Evolutionary conservation across 2,329 filamentous ascomycete species (phyloP).

Genomic region (Chaetomium globosum): DNA sequence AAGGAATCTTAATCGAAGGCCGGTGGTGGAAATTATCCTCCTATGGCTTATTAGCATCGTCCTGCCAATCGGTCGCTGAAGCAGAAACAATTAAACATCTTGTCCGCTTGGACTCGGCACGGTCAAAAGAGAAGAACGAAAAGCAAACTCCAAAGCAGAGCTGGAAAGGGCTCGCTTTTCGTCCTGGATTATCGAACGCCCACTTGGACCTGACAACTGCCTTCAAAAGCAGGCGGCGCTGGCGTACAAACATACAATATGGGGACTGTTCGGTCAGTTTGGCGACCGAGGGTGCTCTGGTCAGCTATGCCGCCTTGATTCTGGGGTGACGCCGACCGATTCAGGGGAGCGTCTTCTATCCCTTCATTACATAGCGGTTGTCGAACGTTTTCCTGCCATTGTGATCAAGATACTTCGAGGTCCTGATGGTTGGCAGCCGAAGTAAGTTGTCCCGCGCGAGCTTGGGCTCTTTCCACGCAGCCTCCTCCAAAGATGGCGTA

Average conservation of each 20-base stretch:
- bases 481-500: neutral
- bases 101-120: slow-evolving; percentile 4
- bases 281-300: neutral
- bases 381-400: slow-evolving; percentile 4
- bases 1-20: slow-evolving; percentile 80
- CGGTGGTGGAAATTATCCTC: slow-evolving; percentile 85
- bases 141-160: neutral
- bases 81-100: neutral
- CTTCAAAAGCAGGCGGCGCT: neutral
- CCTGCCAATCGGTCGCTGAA: neutral
- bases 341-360: slow-evolving; percentile 2
- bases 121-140: neutral
- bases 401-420: neutral
- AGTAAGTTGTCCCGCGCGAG: neutral
- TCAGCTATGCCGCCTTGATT: slow-evolving; percentile 12
- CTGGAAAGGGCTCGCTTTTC: neutral
- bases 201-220: neutral
- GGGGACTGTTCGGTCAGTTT: neutral
- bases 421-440: neutral
- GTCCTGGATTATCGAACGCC: neutral
- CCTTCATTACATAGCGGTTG: slow-evolving; percentile 12
- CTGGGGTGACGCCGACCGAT: slow-evolving; percentile 28
- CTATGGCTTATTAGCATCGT: slow-evolving; percentile 50
- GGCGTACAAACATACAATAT: slow-evolving; percentile 3
- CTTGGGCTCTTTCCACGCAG: neutral